A percentile compares a stretch with the other conserved stretches of the same genome.
Conservation (phyloP, 208 protist species). For the Trypanosomatidae sp. region DNA sequence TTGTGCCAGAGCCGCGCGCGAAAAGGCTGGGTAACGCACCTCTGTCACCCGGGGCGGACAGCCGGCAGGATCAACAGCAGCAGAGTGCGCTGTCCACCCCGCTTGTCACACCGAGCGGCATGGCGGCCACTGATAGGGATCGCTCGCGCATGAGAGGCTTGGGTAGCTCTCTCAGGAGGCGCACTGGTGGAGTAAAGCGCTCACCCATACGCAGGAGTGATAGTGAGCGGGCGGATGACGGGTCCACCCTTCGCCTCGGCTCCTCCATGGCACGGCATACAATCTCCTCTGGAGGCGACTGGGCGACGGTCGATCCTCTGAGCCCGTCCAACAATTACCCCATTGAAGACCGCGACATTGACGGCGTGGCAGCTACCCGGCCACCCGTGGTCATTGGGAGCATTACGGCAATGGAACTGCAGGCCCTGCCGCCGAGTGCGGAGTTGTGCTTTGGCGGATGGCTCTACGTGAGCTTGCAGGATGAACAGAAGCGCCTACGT, state of each 20-base stretch:
- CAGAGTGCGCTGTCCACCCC: neutral
- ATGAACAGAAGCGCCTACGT: constrained; percentile 57
- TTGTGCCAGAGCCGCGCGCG: constrained; percentile 25
- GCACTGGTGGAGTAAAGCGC: neutral
- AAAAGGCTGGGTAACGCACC: constrained; percentile 16
- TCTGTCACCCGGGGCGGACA: neutral
- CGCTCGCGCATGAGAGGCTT: neutral
- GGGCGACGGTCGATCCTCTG: constrained; percentile 13
- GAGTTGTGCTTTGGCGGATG: constrained; percentile 68
- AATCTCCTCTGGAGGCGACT: neutral
- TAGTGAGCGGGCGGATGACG: neutral
- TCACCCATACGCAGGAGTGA: neutral
- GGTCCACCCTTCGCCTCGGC: constrained; percentile 14
- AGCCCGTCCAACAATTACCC: constrained; percentile 40
- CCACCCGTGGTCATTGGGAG: constrained; percentile 59
- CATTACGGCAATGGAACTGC: constrained; percentile 53
- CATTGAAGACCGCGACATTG: constrained; percentile 33
- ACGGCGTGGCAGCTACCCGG: constrained; percentile 15
- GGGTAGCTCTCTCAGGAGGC: neutral
- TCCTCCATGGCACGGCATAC: neutral
- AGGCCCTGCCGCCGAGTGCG: constrained; percentile 45
- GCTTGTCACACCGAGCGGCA: neutral
- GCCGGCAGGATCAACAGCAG: neutral
- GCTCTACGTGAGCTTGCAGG: constrained; percentile 60
- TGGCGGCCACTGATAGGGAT: neutral